Evolutionary conservation across 2,329 filamentous ascomycete genomes (phyloP).

Genomic region (Ophiosphaerella korrae): DNA sequence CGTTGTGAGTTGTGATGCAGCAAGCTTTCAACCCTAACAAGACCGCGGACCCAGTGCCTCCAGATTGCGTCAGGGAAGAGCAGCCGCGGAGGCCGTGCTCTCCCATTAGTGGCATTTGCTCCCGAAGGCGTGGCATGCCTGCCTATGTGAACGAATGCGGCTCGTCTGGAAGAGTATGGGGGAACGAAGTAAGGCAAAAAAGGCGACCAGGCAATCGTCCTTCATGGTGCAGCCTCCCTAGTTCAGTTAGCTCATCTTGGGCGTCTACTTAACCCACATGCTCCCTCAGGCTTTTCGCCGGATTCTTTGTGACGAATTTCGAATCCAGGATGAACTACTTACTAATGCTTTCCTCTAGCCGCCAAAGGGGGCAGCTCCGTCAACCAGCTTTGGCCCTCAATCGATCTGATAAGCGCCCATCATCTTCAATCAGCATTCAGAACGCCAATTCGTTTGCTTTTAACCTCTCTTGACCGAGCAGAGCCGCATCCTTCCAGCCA

Average conservation of each 20-base stretch:
- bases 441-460: slow-evolving; percentile 19
- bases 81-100: neutral
- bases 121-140: slow-evolving; percentile 4
- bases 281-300: slow-evolving; percentile 12
- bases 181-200: slow-evolving; percentile 20
- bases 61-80: neutral
- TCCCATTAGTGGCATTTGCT: neutral
- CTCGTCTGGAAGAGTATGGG: slow-evolving; percentile 3
- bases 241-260: slow-evolving; percentile 14
- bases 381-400: slow-evolving; percentile 3
- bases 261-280: slow-evolving; percentile 27
- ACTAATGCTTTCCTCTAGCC: slow-evolving; percentile 7
- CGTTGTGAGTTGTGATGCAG: neutral
- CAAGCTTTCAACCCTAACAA: neutral
- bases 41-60: neutral
- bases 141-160: slow-evolving; percentile 18
- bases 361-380: slow-evolving; percentile 2
- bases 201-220: slow-evolving; percentile 20
- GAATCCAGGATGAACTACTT: slow-evolving; percentile 5
- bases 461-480: slow-evolving; percentile 22
- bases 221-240: slow-evolving; percentile 11
- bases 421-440: slow-evolving; percentile 4
- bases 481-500: slow-evolving; percentile 22
- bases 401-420: slow-evolving; percentile 18
- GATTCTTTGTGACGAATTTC: neutral